A percentile compares a stretch with the other conserved stretches of the same genome.
These are phyloP conservation scores for Lactuca saligna DNA, from an alignment of 129 eudicot genomes.

Conservation along the genomic window DNA sequence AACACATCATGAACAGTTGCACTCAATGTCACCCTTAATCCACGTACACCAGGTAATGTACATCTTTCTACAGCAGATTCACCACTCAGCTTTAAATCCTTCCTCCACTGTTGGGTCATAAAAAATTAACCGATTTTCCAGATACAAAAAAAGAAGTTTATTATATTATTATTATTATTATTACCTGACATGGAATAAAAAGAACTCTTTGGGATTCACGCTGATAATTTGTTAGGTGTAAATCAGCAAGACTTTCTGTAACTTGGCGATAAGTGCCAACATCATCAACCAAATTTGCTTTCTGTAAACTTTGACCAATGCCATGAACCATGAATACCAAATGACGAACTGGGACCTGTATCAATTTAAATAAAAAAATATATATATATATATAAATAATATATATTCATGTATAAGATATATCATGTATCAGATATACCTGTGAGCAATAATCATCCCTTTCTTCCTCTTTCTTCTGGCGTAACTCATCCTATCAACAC, in stretches of 20 bases:
- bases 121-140: background rate
- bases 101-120: slow-evolving; percentile 72
- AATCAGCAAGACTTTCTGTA: slow-evolving; percentile 79
- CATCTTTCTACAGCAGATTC: slow-evolving; percentile 89
- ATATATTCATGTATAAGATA: no score
- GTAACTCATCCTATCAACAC: slow-evolving; percentile 76
- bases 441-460: slow-evolving; percentile 98
- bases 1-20: slow-evolving; percentile 98
- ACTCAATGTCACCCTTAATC: slow-evolving; percentile 79
- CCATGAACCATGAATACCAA: slow-evolving; percentile 99
- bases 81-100: slow-evolving; percentile 84
- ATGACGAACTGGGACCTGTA: slow-evolving; percentile 94
- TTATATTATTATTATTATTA: background rate
- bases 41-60: slow-evolving; percentile 90
- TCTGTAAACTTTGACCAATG: slow-evolving; percentile 96
- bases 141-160: background rate
- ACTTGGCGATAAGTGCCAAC: slow-evolving; percentile 74
- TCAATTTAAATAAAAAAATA: slow-evolving; percentile 17
- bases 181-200: slow-evolving; percentile 91
- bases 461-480: slow-evolving; percentile 92
- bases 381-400: no score
- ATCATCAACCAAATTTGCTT: slow-evolving; percentile 91
- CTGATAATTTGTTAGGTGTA: slow-evolving; percentile 77
- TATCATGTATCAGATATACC: slow-evolving; percentile 37
- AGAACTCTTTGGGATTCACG: slow-evolving; percentile 86